These are phyloP conservation scores for Pseudogymnoascus sp. DNA, from an alignment of 2,329 filamentous ascomycete genomes.

Conservation along the genomic window DNA sequence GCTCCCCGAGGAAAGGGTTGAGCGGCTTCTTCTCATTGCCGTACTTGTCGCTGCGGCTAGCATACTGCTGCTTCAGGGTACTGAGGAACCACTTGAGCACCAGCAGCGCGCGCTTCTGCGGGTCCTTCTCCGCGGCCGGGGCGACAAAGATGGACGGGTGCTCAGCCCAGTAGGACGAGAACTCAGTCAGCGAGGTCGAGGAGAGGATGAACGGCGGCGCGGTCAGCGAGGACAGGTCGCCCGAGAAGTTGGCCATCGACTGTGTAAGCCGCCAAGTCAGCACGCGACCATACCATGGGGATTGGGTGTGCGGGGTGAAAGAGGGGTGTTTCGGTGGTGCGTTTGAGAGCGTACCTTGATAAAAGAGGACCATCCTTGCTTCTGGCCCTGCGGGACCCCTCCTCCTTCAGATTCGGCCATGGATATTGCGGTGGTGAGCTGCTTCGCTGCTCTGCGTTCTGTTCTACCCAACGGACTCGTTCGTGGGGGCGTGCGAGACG, in stretches of 20 bases:
- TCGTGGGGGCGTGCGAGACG: neutral
- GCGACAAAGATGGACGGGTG: conserved; percentile 72
- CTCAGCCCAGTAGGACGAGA: conserved; percentile 76
- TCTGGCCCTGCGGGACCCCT: neutral
- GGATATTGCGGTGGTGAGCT: neutral
- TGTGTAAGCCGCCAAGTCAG: conserved; percentile 8
- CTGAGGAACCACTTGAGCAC: conserved; percentile 97
- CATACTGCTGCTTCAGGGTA: conserved; percentile 81
- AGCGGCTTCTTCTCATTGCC: conserved; percentile 97
- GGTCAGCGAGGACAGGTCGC: conserved; percentile 71
- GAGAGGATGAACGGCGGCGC: conserved; percentile 78
- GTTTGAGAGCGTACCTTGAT: conserved; percentile 6
- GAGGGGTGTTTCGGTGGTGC: neutral
- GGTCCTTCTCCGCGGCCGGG: conserved; percentile 68
- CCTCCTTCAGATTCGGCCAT: conserved; percentile 5
- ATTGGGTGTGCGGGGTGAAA: conserved; percentile 3
- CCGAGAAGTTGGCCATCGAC: conserved; percentile 75
- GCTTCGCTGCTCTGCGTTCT: neutral
- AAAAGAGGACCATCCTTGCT: conserved; percentile 11
- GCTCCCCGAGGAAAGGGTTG: conserved; percentile 91
- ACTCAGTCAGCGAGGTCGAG: conserved; percentile 69
- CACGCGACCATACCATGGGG: conserved; percentile 9
- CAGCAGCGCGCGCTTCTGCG: conserved; percentile 71
- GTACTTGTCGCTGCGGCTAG: conserved; percentile 63
- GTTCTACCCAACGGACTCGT: neutral